Conservation (phyloP, 352 stramenopile genomes). For the Phytophthora lateralis region DNA sequence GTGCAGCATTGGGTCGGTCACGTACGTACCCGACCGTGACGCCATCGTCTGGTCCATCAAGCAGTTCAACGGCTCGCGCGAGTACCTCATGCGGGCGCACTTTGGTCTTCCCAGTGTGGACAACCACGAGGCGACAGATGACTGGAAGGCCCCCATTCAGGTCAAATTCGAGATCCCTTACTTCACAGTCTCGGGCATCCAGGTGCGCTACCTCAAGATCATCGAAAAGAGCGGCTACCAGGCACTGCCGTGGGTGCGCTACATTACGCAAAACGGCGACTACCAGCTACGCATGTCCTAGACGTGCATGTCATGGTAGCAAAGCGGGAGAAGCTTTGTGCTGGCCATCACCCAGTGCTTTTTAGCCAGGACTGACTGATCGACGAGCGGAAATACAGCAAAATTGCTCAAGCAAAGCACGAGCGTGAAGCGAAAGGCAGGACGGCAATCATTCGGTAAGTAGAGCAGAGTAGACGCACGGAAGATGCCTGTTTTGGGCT, state of each 20-base stretch:
- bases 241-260: constrained; percentile 98
- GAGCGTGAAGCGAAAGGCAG: constrained; percentile 5
- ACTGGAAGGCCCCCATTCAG: constrained; percentile 92
- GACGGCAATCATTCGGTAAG: constrained; percentile 30
- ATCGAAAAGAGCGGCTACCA: constrained; percentile 99
- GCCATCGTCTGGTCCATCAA: constrained; percentile 99
- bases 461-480: constrained; percentile 34
- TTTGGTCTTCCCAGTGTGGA: constrained; percentile 98
- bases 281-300: constrained; percentile 99
- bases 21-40: constrained; percentile 98
- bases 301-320: constrained; percentile 12
- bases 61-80: constrained; percentile 97
- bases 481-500: constrained; percentile 20
- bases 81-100: constrained; percentile 99
- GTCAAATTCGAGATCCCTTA: constrained; percentile 98
- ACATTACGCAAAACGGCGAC: constrained; percentile 99
- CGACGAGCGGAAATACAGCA: constrained; percentile 16
- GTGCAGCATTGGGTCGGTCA: constrained; percentile 96
- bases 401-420: constrained; percentile 26
- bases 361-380: constrained; percentile 16
- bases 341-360: constrained; percentile 13
- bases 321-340: constrained; percentile 16
- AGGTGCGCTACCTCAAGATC: constrained; percentile 99
- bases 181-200: constrained; percentile 97
- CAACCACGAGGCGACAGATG: constrained; percentile 83